Evolutionary conservation across 306 rosid genomes (phyloP), one percentile per base, ranked within the genome.

Genomic region (Pyrus communis): DNA sequence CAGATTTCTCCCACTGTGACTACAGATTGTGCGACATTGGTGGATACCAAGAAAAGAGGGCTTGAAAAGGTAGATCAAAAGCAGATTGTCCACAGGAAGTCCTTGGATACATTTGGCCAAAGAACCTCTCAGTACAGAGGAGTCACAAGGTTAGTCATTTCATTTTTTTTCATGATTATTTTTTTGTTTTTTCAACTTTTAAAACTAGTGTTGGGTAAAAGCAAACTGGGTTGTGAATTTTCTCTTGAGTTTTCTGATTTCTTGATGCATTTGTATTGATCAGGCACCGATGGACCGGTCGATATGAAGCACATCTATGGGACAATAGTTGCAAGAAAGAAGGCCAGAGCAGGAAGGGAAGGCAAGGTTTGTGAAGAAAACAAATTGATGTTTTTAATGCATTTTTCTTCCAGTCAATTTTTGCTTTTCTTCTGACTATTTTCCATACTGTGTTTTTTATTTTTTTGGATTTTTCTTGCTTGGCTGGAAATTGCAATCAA

Each of bases 231-330:
- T 61, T 49, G 14, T 27, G 4, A 1, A 12, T 52, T 49, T 63
- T 17, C 33, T n/a, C 57, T 80, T 33, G 4, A 49, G 40, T 42
- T 64, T 79, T 54, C 71, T 43, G 42, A 27, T 33, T 76, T 74
- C 27, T 67, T 82, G 67, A 68, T 65, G 81, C 73, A 46, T 81
- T 84, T 78, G 33, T 74, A 71, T 30, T 62, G 73, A 22, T 68
- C 87, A 93, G 98, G 87, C 98, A 93, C 85, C 83, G 97, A 80
- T 93, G 97, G 98, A 93, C 98, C 33, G 98, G 98, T 52, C 84
- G 98, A 84, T 93, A 91, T 84, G 98, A 93, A 88, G 97, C 98
- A 35, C 98, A 93, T 93, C 83, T 93, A 35, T 93, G 98, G 98
- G 98, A 93, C 81, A 93, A 89, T 70, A 91, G 96, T 85, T 86